phyloP scores from a whole-genome alignment of 768 basidiomycete species.

The Boletellus emodensis region DNA sequence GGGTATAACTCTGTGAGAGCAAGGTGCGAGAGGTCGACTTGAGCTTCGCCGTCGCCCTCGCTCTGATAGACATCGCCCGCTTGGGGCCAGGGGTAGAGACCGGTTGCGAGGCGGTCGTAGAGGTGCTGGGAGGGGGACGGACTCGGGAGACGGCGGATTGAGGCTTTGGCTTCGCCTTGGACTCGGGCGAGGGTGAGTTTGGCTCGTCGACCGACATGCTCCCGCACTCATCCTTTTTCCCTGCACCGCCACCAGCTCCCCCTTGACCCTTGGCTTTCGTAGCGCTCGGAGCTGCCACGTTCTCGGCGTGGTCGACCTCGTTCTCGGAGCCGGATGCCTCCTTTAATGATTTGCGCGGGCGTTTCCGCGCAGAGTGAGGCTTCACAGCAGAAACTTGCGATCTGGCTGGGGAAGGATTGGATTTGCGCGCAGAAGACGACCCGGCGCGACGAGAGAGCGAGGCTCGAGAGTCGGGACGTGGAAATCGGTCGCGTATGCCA shows the following conservation, averaged over 20 bases:
- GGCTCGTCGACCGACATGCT: slow-evolving; percentile 12
- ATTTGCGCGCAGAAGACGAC: slow-evolving; percentile 19
- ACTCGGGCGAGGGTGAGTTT: not conserved
- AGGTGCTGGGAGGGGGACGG: slow-evolving; percentile 5
- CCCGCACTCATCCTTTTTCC: not conserved
- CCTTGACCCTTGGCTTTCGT: slow-evolving; percentile 8
- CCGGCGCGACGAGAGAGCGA: slow-evolving; percentile 5
- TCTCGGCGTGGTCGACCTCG: slow-evolving; percentile 12
- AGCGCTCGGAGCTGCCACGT: slow-evolving; percentile 1
- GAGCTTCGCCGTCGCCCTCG: slow-evolving; percentile 3
- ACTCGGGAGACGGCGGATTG: slow-evolving; percentile 7
- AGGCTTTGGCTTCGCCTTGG: slow-evolving; percentile 14
- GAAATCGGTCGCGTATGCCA: slow-evolving; percentile 30
- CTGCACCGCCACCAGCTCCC: not conserved
- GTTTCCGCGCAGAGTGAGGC: slow-evolving; percentile 20
- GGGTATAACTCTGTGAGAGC: slow-evolving; percentile 19
- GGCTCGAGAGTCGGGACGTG: not conserved
- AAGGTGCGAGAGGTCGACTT: slow-evolving; percentile 18
- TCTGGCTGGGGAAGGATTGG: slow-evolving; percentile 22
- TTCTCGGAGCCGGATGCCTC: slow-evolving; percentile 17
- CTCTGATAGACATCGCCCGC: not conserved
- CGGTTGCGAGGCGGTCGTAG: not conserved
- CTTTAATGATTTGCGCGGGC: slow-evolving; percentile 21
- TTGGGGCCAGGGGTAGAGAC: not conserved
- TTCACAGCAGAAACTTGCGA: slow-evolving; percentile 12